Percentiles rank a stretch among this genome's conserved stretches.
Evolutionary conservation across 768 basidiomycete genomes (phyloP).

Genomic region (Dioszegia hungarica): DNA sequence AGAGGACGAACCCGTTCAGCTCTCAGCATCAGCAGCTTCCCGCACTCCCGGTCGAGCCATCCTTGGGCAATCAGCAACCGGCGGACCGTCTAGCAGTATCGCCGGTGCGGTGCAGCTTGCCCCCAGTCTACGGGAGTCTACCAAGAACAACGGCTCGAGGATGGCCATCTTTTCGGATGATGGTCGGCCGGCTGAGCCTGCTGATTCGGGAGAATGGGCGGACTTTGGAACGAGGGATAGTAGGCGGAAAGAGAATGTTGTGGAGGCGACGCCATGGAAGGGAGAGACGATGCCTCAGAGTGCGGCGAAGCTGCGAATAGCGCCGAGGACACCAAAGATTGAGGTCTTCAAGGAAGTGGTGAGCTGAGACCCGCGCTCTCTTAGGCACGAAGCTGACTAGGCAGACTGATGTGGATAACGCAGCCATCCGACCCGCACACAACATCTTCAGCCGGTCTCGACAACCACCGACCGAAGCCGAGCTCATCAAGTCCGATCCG

Average conservation of each 20-base stretch:
- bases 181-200: conserved; percentile 31
- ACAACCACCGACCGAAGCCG: conserved; percentile 48
- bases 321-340: conserved; percentile 49
- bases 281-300: conserved; percentile 51
- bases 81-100: conserved; percentile 48
- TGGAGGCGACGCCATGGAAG: conserved; percentile 50
- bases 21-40: neutral
- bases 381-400: neutral
- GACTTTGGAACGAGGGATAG: conserved; percentile 52
- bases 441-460: conserved; percentile 40
- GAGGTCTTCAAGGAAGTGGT: conserved; percentile 53
- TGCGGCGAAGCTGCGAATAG: conserved; percentile 31
- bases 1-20: conserved; percentile 29
- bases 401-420: conserved; percentile 25
- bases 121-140: conserved; percentile 19
- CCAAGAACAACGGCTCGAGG: conserved; percentile 39
- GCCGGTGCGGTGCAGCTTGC: conserved; percentile 31
- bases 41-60: conserved; percentile 32
- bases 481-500: conserved; percentile 51
- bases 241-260: conserved; percentile 51
- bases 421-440: conserved; percentile 35
- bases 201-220: conserved; percentile 47
- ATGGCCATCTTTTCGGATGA: conserved; percentile 48
- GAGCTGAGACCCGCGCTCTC: too few relatives aligned
- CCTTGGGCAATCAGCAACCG: conserved; percentile 25